These are phyloP conservation scores for Acacia acuminata DNA, from an alignment of 306 rosid species.

Conservation along the genomic window DNA sequence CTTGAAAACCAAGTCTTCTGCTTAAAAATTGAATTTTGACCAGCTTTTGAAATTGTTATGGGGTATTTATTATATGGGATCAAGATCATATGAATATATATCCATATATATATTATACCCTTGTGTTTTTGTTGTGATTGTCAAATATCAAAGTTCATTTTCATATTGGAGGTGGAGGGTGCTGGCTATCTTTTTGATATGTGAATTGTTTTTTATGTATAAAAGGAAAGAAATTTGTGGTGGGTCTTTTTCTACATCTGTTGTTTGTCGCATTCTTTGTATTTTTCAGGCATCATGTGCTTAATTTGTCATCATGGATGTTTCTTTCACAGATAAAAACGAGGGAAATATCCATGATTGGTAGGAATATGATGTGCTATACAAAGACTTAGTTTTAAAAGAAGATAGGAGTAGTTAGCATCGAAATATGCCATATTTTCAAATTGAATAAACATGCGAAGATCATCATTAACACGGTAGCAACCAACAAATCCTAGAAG, in stretches of 20 bases:
- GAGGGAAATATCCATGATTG: slow-evolving; percentile 10
- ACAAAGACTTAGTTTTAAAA: not conserved
- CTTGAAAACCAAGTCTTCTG: slow-evolving; percentile 57
- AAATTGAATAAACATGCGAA: not conserved
- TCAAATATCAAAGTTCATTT: slow-evolving; percentile 27
- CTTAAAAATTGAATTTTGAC: slow-evolving; percentile 4
- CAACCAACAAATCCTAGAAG: no score
- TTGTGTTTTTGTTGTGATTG: slow-evolving; percentile 10
- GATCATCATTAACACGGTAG: not conserved
- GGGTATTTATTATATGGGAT: slow-evolving; percentile 23
- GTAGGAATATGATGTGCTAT: not conserved
- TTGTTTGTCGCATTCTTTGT: slow-evolving; percentile 31
- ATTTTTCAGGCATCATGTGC: slow-evolving; percentile 24
- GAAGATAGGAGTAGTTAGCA: not conserved
- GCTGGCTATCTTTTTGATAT: slow-evolving; percentile 15
- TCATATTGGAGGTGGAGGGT: not conserved
- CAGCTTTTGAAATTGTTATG: not conserved
- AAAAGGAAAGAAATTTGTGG: slow-evolving; percentile 23
- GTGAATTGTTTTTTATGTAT: slow-evolving; percentile 12
- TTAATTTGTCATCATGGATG: slow-evolving; percentile 38
- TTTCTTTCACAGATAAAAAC: slow-evolving; percentile 26
- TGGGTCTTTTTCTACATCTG: slow-evolving; percentile 28
- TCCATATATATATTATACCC: slow-evolving; percentile 5
- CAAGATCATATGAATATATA: not conserved
- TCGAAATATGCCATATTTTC: not conserved